phyloP scores from a whole-genome alignment of 352 stramenopile genomes.

The Pythium graminicola region DNA sequence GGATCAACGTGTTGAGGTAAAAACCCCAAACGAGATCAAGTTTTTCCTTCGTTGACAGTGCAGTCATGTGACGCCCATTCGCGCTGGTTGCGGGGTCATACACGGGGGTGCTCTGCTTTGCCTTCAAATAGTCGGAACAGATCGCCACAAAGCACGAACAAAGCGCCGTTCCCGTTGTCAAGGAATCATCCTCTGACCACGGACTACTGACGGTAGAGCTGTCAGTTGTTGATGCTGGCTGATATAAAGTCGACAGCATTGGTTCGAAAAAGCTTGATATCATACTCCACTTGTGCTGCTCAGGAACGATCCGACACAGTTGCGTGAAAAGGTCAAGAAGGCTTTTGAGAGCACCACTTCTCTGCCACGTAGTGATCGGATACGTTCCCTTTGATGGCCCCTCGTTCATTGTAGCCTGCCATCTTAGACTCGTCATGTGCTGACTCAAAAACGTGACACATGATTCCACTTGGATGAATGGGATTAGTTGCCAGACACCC shows the following conservation, averaged over 20 bases:
- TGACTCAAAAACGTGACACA: conserved; percentile 26
- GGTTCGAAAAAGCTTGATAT: conserved; percentile 74
- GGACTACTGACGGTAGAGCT: conserved; percentile 55
- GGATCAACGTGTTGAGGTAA: conserved; percentile 64
- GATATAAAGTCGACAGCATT: conserved; percentile 72
- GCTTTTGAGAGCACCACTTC: conserved; percentile 60
- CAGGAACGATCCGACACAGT: conserved; percentile 47
- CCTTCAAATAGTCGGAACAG: conserved; percentile 62
- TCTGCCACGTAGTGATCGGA: conserved; percentile 43
- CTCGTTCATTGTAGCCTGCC: conserved; percentile 22
- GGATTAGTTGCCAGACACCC: conserved; percentile 21
- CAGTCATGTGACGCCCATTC: background rate
- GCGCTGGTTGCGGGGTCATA: background rate
- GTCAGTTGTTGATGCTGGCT: conserved; percentile 62
- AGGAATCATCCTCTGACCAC: conserved; percentile 63
- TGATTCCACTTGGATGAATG: conserved; percentile 21
- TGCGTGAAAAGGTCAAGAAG: conserved; percentile 77
- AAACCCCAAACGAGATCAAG: conserved; percentile 79
- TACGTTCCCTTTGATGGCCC: background rate
- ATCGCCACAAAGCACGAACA: conserved; percentile 79
- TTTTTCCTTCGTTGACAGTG: conserved; percentile 30
- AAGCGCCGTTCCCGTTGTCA: conserved; percentile 67
- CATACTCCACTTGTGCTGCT: conserved; percentile 59
- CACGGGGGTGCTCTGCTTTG: conserved; percentile 10
- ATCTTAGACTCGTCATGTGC: conserved; percentile 24